Base-by-base conservation (phyloP, 2,329 filamentous ascomycete genomes). In the Aspergillus sp. region DNA sequence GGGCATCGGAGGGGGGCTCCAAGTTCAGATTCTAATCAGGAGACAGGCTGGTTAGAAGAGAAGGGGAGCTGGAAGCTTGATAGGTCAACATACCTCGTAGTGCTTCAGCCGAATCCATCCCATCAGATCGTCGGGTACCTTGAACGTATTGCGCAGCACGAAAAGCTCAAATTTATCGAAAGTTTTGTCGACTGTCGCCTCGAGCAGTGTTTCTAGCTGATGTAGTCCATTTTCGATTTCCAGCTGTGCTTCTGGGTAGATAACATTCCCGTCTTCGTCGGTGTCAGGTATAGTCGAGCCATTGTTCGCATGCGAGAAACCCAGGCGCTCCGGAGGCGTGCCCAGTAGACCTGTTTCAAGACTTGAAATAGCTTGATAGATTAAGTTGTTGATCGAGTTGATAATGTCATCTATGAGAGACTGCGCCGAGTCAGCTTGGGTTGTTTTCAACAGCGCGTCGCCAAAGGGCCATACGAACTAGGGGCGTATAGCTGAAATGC, bases 401-500 rank as follows among this genome's bases (percentile, higher is more conserved):
- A 98, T 97, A 69, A 98, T 93, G 79, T 98, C 94, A 85, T 99
- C 95, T 72, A 99, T 90, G 45, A 99, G 87, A 63, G 91, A 91
- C 93, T 97, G 70, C 50, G 58, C 60, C 59, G 19, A 57, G 61
- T 65, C 49, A 71, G 69, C 58, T 36, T 58, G 58, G 15, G 39
- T 36, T 55, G 30, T 23, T 38, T 38, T 52, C 28, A 13, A 38
- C 30, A n/a, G 41, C 25, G 36, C 17, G 28, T 38, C 55, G 28
- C 60, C 49, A 54, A 43, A 6, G 53, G 36, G 28, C 21, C 38
- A 55, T 25, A 81, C 90, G 72, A 79, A 96, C 93, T 67, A 97
- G 87, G 28, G 94, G 95, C 1, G 95, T 94, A 71, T 97, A 97
- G 66, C 91, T 91, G 71, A 99, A 91, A 74, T 99, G 95, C 83